Evolutionary conservation across 305 asterid genomes (phyloP), one percentile per base, ranked within the genome.

Genomic region (Rubia tinctorum): DNA sequence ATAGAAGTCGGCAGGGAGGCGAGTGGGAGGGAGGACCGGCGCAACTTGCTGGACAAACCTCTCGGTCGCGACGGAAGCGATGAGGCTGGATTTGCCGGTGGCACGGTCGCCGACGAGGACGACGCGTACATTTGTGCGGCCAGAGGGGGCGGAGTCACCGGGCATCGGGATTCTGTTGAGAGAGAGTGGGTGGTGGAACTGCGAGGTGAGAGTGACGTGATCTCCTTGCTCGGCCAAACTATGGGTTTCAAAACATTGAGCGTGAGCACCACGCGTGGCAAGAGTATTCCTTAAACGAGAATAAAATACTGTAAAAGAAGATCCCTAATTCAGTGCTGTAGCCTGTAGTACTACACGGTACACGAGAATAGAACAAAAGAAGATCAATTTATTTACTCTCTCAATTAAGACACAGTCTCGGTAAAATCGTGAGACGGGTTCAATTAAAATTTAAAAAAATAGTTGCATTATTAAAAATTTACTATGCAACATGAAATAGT

Each of bases 31-130:
- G 69, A 95, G 97, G 22, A 95, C 96, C n/a, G 90, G 91, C 23
- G 93, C 92, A n/a, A 95, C 93, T 44, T 88, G 91, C 23, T 78
- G 85, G n/a, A 94, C 90, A 79, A 95, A 95, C 25, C 90, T 74
- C 75, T 92, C 99, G 73, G 91, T 86, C 10, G 96, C 92, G 17
- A 94, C 97, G 37, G 99, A 88, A 18, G 93, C 91, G 78, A 95
- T 95, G 69, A 95, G 97, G 80, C 98, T 90, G 75, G 98, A 92
- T 82, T 95, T 95, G 3, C 99, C 99, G 73, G 97, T 88, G 79
- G 88, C 93, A 20, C 89, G 96, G 81, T 95, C 98, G 83, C 97
- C 98, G 81, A 95, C 93, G 75, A 95, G 96, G 74, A 86, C 97
- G 75, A 92, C 91, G 34, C 97, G 93, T 73, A 91, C 93, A 84